Evolutionary conservation across 257 asterid species (phyloP).

Genomic region (Solanum lycopersicoides): DNA sequence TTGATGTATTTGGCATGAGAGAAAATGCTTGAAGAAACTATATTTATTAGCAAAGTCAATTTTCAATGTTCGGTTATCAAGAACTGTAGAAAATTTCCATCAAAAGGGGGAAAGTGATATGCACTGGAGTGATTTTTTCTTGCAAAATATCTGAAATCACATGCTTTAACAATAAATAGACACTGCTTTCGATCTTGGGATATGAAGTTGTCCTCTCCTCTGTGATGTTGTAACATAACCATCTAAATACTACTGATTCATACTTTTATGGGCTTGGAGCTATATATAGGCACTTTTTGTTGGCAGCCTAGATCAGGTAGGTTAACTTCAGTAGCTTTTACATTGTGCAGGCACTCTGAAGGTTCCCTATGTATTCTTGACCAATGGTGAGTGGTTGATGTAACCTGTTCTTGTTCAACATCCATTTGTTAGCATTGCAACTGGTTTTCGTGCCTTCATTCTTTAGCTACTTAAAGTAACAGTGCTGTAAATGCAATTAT

Average conservation of each 20-base stretch:
- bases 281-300: not conserved
- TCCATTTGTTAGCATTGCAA: not conserved
- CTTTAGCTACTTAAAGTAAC: not conserved
- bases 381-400: slow-evolving; percentile 61
- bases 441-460: not conserved
- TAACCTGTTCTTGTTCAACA: not conserved
- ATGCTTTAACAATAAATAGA: not conserved
- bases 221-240: not conserved
- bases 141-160: not conserved
- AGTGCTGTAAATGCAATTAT: not conserved
- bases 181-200: not conserved
- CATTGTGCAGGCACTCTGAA: slow-evolving; percentile 52
- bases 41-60: not conserved
- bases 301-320: not conserved
- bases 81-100: not conserved
- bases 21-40: not conserved
- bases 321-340: not conserved
- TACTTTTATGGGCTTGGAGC: not conserved
- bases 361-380: slow-evolving; percentile 77
- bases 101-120: not conserved
- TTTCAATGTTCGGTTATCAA: not conserved
- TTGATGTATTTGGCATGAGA: not conserved
- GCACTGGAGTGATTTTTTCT: not conserved
- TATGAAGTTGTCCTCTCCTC: not conserved
- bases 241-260: not conserved